Conservation (phyloP, 495 filamentous ascomycete species). For the Copromyces sp. region DNA sequence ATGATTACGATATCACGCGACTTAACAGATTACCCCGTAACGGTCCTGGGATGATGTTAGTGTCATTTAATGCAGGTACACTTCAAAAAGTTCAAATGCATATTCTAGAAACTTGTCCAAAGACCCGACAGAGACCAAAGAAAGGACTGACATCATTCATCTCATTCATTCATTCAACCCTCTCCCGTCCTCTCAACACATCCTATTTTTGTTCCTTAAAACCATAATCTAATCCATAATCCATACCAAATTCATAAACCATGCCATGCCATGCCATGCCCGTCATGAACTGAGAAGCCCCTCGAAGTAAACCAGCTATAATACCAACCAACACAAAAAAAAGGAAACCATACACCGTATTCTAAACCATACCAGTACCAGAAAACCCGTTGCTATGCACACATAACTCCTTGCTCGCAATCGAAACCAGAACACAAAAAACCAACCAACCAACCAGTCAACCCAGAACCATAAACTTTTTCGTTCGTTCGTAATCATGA, state of each 20-base stretch:
- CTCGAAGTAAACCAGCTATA: neutral
- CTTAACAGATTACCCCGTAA: too few relatives aligned
- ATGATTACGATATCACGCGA: too few relatives aligned
- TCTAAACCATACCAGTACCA: neutral
- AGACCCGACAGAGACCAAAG: too few relatives aligned
- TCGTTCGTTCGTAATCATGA: neutral
- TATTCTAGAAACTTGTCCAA: too few relatives aligned
- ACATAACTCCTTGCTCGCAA: neutral
- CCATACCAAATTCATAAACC: neutral
- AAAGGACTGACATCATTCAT: too few relatives aligned
- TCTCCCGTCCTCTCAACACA: too few relatives aligned
- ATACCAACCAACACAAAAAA: neutral
- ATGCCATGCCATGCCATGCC: neutral
- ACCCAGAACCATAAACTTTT: neutral
- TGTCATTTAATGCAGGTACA: too few relatives aligned
- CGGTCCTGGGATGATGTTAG: too few relatives aligned
- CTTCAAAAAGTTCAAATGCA: too few relatives aligned
- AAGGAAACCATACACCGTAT: neutral
- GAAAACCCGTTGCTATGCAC: neutral
- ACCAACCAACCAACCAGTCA: neutral
- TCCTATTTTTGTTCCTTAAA: neutral
- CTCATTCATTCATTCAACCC: neutral
- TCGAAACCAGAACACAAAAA: neutral
- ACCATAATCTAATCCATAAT: too few relatives aligned
- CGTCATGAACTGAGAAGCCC: neutral